Evolutionary conservation across 441 rosid genomes (phyloP).

Genomic region (Bruguiera hainesii): DNA sequence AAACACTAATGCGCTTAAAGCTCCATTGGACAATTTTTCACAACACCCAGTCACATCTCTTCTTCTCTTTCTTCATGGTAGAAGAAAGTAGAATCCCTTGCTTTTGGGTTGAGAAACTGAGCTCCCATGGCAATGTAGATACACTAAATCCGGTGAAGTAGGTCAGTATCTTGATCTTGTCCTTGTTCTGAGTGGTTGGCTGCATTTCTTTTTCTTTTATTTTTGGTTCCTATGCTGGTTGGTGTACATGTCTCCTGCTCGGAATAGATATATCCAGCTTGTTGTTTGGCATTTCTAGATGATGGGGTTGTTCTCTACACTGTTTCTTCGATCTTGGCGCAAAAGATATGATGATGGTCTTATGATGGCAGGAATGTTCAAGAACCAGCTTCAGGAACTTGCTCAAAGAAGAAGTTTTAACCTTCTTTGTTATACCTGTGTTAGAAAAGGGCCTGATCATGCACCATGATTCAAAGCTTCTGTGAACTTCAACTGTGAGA

Average conservation of each 20-base stretch:
- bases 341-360: neutral
- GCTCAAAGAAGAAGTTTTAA: constrained; percentile 89
- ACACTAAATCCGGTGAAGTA: constrained; percentile 25
- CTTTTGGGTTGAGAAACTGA: constrained; percentile 17
- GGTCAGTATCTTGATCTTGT: constrained; percentile 22
- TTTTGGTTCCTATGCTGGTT: too few relatives aligned
- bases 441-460: constrained; percentile 87
- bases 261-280: too few relatives aligned
- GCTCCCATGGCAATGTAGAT: constrained; percentile 26
- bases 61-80: neutral
- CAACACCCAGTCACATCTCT: neutral
- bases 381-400: constrained; percentile 85
- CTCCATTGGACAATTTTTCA: constrained; percentile 1
- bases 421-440: constrained; percentile 65
- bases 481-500: constrained; percentile 75
- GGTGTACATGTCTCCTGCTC: too few relatives aligned
- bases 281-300: too few relatives aligned
- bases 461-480: constrained; percentile 80
- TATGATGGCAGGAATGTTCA: constrained; percentile 50
- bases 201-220: neutral
- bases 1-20: neutral
- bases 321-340: neutral
- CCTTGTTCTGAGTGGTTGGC: neutral
- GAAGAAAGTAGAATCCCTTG: neutral
- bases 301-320: neutral